phyloP scores from a whole-genome alignment of 805 yeast genomes.

The Pichia californica region DNA sequence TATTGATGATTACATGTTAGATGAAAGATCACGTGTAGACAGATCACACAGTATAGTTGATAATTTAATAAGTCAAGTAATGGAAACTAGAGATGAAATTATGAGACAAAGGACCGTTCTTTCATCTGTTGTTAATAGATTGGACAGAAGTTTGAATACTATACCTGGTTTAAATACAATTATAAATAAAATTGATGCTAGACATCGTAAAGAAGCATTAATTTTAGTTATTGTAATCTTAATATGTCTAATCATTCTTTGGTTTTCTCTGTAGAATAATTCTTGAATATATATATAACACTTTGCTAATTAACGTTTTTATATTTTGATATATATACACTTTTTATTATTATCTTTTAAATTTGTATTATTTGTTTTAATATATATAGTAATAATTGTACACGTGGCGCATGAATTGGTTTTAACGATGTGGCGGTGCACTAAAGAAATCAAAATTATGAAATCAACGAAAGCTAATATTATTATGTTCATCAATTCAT shows the following conservation, averaged over 20 bases:
- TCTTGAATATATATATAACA: neutral
- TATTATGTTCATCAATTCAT: no score
- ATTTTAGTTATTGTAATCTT: constrained; percentile 74
- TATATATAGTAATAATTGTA: no score
- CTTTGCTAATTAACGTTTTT: neutral
- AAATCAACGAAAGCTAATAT: no score
- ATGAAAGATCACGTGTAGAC: constrained; percentile 70
- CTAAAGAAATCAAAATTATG: no score
- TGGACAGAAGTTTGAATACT: constrained; percentile 53
- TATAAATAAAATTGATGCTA: constrained; percentile 73
- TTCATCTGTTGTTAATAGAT: constrained; percentile 54
- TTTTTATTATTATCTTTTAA: no score
- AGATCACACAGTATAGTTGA: constrained; percentile 73
- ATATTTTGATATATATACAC: neutral
- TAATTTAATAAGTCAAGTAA: constrained; percentile 73
- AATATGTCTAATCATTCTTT: constrained; percentile 62
- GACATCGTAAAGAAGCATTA: constrained; percentile 82
- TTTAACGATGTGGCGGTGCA: no score
- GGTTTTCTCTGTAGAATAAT: constrained; percentile 20
- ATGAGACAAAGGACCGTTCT: constrained; percentile 62
- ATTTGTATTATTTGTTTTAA: no score
- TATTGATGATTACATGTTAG: constrained; percentile 49
- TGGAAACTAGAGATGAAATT: constrained; percentile 83
- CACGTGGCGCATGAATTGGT: no score
- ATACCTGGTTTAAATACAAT: constrained; percentile 81